Evolutionary conservation across 768 basidiomycete species (phyloP).

Genomic region (Russula sp.): DNA sequence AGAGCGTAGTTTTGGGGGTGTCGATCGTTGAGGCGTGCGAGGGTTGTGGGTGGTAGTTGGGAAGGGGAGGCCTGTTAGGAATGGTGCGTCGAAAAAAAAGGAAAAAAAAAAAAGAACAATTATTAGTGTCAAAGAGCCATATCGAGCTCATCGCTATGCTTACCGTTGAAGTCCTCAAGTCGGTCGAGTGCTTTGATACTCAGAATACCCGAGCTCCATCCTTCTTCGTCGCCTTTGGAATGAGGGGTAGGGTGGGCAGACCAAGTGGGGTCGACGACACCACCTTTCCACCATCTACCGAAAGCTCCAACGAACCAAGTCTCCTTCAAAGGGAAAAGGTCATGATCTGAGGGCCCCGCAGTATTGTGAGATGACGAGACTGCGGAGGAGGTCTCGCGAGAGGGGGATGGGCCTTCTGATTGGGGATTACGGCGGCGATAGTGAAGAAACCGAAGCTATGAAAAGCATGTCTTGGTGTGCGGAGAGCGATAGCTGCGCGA

Average conservation of each 20-base stretch:
- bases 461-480: conserved; percentile 87
- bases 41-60: conserved; percentile 27
- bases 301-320: conserved; percentile 91
- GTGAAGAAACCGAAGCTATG: conserved; percentile 86
- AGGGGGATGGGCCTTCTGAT: conserved; percentile 34
- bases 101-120: no score
- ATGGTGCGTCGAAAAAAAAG: background rate
- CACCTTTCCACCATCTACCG: conserved; percentile 88
- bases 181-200: conserved; percentile 71
- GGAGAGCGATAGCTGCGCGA: conserved; percentile 87
- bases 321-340: conserved; percentile 59
- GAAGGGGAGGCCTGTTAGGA: conserved; percentile 27
- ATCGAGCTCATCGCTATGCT: conserved; percentile 34
- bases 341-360: conserved; percentile 36
- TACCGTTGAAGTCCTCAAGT: conserved; percentile 65
- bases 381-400: conserved; percentile 24
- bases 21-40: conserved; percentile 34
- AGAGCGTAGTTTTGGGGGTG: conserved; percentile 56
- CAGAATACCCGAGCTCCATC: conserved; percentile 75
- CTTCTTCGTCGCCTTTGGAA: conserved; percentile 62
- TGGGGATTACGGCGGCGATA: conserved; percentile 71
- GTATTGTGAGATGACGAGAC: conserved; percentile 14
- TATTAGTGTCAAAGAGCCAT: conserved; percentile 34
- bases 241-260: conserved; percentile 54
- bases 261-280: conserved; percentile 78